Evolutionary conservation across 805 yeast genomes (phyloP), one percentile per base, ranked within the genome.

Genomic region (Yarrowia porcina): DNA sequence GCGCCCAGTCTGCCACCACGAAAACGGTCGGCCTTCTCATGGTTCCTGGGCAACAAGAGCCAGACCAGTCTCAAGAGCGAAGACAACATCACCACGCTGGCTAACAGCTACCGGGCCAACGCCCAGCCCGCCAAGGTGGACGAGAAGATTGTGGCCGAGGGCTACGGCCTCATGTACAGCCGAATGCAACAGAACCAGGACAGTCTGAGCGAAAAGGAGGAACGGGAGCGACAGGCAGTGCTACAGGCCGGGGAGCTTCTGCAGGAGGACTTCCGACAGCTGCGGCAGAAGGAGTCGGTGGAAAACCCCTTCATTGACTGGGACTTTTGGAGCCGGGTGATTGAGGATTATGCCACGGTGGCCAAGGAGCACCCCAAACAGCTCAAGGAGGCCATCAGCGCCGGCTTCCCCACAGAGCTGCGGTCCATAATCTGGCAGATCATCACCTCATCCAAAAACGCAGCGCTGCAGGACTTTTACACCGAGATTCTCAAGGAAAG

Each of bases 381-480:
- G 66, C 78, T 93, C 64, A 81, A 85, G 49, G 71, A 74, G 38
- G 84, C 88, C 45, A 82, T 94, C 18, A 80, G 86, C 20, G 76
- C 77, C 10, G 98, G 98, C 54, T 86, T 93, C 41, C 98, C 99
- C 13, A 76, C 81, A 47, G 94, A 88, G 66, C 80, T 93, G 57
- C 79, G 98, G 66, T 96, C 97, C 2, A 85, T 92, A 67, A 82
- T 93, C 20, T 93, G 99, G 99, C 97, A 92, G 75, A 78, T 90
- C 56, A 86, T 91, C 63, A 82, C 96, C 17, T 83, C 85, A 66
- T 87, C 96, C 9, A 92, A 92, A 69, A 84, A 87, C 33, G 76
- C 82, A 28, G 70, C 81, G 42, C 73, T 85, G 60, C 87, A 83
- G 65, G 89, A 85, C 65, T 79, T 83, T 45, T 88, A 83, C 72